Evolutionary conservation across 805 yeast genomes (phyloP), one percentile per base, ranked within the genome.

Genomic region (Metschnikowia drakensbergensis): DNA sequence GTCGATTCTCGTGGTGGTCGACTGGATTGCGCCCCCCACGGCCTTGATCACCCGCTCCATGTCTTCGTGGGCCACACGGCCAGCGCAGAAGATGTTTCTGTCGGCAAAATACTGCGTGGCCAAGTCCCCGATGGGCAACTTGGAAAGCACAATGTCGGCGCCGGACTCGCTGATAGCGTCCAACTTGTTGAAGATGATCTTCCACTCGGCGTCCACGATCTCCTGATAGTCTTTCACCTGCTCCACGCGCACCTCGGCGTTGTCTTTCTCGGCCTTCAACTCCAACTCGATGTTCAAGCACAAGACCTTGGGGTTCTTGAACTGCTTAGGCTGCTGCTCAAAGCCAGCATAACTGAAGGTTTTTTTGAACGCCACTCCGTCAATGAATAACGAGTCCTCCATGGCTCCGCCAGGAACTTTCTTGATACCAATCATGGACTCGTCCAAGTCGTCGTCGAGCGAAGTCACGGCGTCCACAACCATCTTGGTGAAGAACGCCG

Each of bases 91-190:
- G 45, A 94, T 86, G 64, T 87, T 81, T 65, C 98, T 79, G 68
- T 94, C 99, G 32, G 99, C 99, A 68, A 94, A 94, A 69, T 79
- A 94, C 72, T 94, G 99, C 6, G 99, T 94, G n/a, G 99, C 99
- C 65, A 94, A 78, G 69, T 94, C 99, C 55, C 99, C 99, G 64
- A 94, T 94, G 48, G 99, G 99, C 60, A 94, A 76, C 66, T 90
- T 90, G 13, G 97, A 91, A 52, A 94, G 79, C 37, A 94, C 96
- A 48, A 94, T 88, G 63, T 88, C 84, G 31, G 97, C 97, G 26
- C 98, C 98, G 3, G 96, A 78, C 26, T 76, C 77, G 58, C 82
- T 84, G 55, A 94, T 86, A 45, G 88, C 84, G 61, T 88, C 86
- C 57, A 94, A 79, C 71, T 94, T 94, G 63, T 85, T 80, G 60